Conservation (phyloP, 768 basidiomycete genomes). For the Brasilioporus rufonigricans region DNA sequence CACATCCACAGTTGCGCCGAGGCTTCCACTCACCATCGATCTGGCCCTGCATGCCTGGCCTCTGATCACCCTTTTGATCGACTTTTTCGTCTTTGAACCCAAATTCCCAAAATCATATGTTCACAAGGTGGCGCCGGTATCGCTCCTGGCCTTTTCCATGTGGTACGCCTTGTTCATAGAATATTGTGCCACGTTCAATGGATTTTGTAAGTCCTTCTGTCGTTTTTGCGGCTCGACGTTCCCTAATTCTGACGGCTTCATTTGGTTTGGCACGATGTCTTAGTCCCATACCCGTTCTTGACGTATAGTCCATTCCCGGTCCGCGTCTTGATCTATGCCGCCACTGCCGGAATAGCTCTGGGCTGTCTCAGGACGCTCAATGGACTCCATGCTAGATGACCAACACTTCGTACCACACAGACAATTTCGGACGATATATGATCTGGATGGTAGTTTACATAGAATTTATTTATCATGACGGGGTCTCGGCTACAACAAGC, state of each 20-base stretch:
- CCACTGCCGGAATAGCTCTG: conserved; percentile 32
- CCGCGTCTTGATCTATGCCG: conserved; percentile 62
- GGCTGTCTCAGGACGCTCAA: conserved; percentile 57
- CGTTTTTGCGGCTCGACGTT: neutral
- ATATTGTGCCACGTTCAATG: conserved; percentile 60
- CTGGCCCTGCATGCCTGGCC: conserved; percentile 67
- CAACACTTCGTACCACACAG: neutral
- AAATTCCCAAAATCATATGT: conserved; percentile 41
- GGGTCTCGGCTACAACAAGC: neutral
- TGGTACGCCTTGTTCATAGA: conserved; percentile 70
- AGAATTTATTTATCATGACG: too few species aligned
- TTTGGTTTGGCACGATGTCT: neutral
- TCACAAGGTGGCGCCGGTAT: conserved; percentile 16
- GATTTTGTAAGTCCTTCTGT: conserved; percentile 48
- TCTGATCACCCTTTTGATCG: conserved; percentile 51
- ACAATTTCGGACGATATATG: too few species aligned
- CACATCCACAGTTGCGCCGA: neutral
- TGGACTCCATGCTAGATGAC: conserved; percentile 40
- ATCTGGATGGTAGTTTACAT: too few species aligned
- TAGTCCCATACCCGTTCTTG: conserved; percentile 85
- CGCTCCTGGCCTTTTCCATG: conserved; percentile 26
- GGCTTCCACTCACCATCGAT: conserved; percentile 54
- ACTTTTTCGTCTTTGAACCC: conserved; percentile 64
- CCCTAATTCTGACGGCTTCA: conserved; percentile 19
- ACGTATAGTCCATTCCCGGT: conserved; percentile 51